Evolutionary conservation across 148 eudicot species (phyloP), one percentile per base, ranked within the genome.

Genomic region (Spergularia marina): DNA sequence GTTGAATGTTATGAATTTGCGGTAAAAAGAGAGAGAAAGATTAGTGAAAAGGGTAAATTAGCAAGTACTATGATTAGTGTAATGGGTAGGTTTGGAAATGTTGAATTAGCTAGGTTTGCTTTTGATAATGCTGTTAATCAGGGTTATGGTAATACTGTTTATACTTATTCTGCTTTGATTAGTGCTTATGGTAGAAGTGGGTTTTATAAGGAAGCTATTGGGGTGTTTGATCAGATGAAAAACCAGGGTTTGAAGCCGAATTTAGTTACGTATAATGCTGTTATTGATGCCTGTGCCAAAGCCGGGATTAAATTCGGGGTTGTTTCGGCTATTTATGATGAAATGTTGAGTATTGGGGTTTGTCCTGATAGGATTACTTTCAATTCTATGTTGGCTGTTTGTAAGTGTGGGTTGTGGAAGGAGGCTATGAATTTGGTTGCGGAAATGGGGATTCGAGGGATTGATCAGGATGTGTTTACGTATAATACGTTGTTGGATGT

Each of bases 281-380:
- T 95, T 17, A 90, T 95, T 71, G 96, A 95, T 84, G 97, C 98
- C 21, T 95, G 97, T 85, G 98, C 90, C 6, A 95, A 95, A 85
- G 97, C 94, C 66, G 98, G 98, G 61, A 88, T 90, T 40, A 86
- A 85, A 55, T 89, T 87, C 34, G 80, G 70, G 3, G 78, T 81
- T 78, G 98, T 90, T 14, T 78, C 77, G 6, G 85, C 53, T 70
- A 80, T 95, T 62, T 92, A 87, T 54, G 77, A 84, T 81, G 96
- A 95, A 21, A 95, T 95, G 98, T 72, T 85, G 79, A 65, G 68
- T 1, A 83, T 73, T 65, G 88, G 94, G 78, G 90, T 95, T 40
- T 74, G 67, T 13, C 94, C 98, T 0, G 98, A 95, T 87, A 82
- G 98, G 39, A 95, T 95, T 77, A 95, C 97, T 0, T 95, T 83